Conservation (phyloP, 768 basidiomycete species). For the Calvatia gigantea region DNA sequence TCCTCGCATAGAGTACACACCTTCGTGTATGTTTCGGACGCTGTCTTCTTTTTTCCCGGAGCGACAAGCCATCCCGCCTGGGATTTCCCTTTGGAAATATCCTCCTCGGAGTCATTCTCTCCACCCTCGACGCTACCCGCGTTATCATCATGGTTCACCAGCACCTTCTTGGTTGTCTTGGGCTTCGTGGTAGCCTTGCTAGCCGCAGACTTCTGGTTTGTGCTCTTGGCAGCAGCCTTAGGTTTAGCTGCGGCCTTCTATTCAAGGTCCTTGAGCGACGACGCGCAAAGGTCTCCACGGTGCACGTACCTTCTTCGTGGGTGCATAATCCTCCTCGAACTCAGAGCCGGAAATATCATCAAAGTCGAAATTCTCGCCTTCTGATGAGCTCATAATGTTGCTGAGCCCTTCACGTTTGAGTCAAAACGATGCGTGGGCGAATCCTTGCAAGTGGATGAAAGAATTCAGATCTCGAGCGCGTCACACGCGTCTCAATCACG, state of each 20-base stretch:
- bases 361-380: slow-evolving; percentile 65
- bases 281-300: neutral
- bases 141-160: slow-evolving; percentile 65
- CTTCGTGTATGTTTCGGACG: slow-evolving; percentile 89
- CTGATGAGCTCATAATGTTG: slow-evolving; percentile 68
- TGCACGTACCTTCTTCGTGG: slow-evolving; percentile 50
- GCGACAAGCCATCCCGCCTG: neutral
- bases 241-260: slow-evolving; percentile 31
- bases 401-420: neutral
- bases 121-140: slow-evolving; percentile 46
- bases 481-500: slow-evolving; percentile 2
- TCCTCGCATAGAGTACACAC: slow-evolving; percentile 34
- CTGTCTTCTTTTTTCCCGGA: slow-evolving; percentile 73
- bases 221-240: slow-evolving; percentile 27
- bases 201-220: neutral
- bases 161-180: slow-evolving; percentile 14
- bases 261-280: slow-evolving; percentile 3
- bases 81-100: slow-evolving; percentile 5
- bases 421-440: neutral
- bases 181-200: neutral
- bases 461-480: neutral
- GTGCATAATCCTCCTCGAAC: slow-evolving; percentile 60
- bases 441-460: neutral
- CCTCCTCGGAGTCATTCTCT: slow-evolving; percentile 19
- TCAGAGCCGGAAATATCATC: slow-evolving; percentile 58